Evolutionary conservation across 2,329 filamentous ascomycete species (phyloP), one percentile per base, ranked within the genome.

Genomic region (Colletotrichum tabaci): DNA sequence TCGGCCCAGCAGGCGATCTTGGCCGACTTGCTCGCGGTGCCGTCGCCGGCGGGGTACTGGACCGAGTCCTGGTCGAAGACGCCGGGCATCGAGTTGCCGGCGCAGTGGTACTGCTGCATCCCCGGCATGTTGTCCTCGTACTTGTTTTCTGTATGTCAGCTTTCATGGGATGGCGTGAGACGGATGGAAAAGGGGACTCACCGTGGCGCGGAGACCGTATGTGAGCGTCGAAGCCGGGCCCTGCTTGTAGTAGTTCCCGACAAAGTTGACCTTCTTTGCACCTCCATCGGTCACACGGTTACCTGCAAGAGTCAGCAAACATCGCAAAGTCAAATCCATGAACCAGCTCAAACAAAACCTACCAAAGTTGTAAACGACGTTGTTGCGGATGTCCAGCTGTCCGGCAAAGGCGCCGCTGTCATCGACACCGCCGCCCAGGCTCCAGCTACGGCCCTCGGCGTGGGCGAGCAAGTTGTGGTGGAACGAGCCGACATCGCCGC

Each of bases 311-410:
- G 58, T 53, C 26, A 50, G 10, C 9, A 26, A 15, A 7, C n/a
- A 50, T 3, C 3, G 26, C 4, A 26, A 26, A 1, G 26, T 4
- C 3, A 4, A 26, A 26, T 26, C 3, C 3, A 30, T 30, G 30
- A 6, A 30, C 2, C 30, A 30, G 1, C 30, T 8, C 13, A 26
- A 0, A 15, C 5, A 15, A 3, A 30, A 64, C 61, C 16, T 64
- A 57, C 79, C 80, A 60, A 80, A 81, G 67, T 81, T 81, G 71
- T 81, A 81, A 1, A 81, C 79, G 18, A 82, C 79, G 52, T 81
- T 81, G 71, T 81, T 81, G 5, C 80, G 76, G 8, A 81, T 78
- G 55, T 81, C 80, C 0, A 81, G 73, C 21, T 75, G 74, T 1
- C 80, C 79, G 12, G 77, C 76, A 55, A 81, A 81, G 18, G 67